Conservation (phyloP, 2,329 filamentous ascomycete genomes). For the Scleromitrula shiraiana region DNA sequence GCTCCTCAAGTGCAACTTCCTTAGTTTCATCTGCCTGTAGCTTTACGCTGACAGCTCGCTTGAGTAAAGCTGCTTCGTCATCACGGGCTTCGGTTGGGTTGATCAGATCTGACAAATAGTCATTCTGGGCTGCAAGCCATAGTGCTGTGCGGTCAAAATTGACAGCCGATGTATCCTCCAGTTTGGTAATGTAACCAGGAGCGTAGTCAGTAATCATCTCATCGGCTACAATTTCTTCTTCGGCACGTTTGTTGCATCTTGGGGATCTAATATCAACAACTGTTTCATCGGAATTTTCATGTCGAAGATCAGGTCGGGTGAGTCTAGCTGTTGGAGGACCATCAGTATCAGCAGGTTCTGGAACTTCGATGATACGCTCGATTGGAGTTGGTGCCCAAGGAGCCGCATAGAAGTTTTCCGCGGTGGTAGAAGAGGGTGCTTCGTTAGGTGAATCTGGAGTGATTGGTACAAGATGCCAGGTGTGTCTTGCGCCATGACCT, state of each 20-base stretch:
- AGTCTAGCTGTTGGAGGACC: constrained; percentile 62
- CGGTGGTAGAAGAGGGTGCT: constrained; percentile 79
- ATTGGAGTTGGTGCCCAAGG: constrained; percentile 60
- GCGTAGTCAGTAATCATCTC: constrained; percentile 66
- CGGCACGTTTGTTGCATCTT: background rate
- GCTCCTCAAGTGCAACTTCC: constrained; percentile 31
- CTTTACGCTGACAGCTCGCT: constrained; percentile 24
- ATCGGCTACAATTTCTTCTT: constrained; percentile 48
- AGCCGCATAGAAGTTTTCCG: constrained; percentile 81
- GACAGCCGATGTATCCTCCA: constrained; percentile 61
- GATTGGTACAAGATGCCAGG: constrained; percentile 62
- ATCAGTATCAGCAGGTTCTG: constrained; percentile 39
- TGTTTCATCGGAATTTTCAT: constrained; percentile 33
- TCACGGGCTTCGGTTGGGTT: constrained; percentile 42
- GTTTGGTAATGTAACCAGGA: constrained; percentile 64
- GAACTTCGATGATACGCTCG: constrained; percentile 60
- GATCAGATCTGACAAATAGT: constrained; percentile 63
- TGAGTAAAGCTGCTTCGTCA: constrained; percentile 27
- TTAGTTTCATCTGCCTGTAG: constrained; percentile 30
- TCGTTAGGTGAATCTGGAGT: constrained; percentile 46
- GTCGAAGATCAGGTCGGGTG: constrained; percentile 22
- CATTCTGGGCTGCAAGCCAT: constrained; percentile 77
- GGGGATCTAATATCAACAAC: constrained; percentile 20
- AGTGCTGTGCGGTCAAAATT: constrained; percentile 77
- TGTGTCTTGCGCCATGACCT: constrained; percentile 65